Evolutionary conservation across 2,329 filamentous ascomycete genomes (phyloP).

Genomic region (Ciborinia camelliae): DNA sequence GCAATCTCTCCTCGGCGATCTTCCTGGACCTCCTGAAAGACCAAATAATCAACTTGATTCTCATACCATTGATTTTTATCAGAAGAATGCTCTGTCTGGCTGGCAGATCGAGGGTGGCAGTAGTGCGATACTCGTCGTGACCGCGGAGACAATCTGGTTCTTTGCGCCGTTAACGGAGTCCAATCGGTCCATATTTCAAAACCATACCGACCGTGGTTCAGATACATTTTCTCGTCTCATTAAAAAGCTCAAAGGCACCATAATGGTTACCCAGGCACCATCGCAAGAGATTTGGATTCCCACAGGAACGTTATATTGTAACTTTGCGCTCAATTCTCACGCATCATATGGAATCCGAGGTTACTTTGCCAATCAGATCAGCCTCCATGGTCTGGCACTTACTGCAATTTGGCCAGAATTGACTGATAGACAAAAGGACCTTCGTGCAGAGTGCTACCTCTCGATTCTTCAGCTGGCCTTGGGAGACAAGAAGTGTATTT

Average conservation of each 20-base stretch:
- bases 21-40: no score
- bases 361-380: neutral
- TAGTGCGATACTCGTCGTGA: no score
- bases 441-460: neutral
- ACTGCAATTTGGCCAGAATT: neutral
- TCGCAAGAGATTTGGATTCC: neutral
- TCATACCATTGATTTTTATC: no score
- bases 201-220: neutral
- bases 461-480: neutral
- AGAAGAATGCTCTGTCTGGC: no score
- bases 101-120: no score
- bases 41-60: no score
- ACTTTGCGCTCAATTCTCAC: neutral
- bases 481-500: no score
- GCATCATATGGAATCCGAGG: neutral
- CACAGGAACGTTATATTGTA: neutral
- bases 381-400: neutral
- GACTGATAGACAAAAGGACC: neutral
- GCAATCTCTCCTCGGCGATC: neutral
- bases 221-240: neutral
- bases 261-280: neutral
- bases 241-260: neutral
- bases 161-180: no score
- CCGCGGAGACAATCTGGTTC: no score
- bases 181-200: no score